Base-by-base conservation (phyloP, 768 basidiomycete species). In the Suillus weaverae region DNA sequence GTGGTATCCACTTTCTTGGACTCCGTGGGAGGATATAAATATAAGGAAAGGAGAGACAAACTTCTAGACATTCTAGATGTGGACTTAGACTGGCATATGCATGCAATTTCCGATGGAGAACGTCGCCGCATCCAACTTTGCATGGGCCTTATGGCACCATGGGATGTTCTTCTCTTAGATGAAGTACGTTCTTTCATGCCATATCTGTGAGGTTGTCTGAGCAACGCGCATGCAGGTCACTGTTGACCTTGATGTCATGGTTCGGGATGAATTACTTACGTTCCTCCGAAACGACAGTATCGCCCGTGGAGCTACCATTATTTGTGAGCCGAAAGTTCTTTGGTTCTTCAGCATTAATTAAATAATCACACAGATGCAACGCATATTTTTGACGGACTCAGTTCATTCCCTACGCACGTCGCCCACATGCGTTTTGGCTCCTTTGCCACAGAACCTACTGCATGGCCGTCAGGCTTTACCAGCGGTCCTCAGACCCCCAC, bases 71-170 rank as follows among this genome's bases (percentile, higher is more conserved):
- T 99, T 65, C 81, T 99, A 50, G 96, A 99, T 73, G 86, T 99
- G 64, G 97, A 99, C 78, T 79, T 98, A 22, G 92, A 95, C 72
- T 99, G 94, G 95, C 93, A 87, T 67, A 96, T 97, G 94, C 94
- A 97, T 73, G 78, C 89, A 64, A 96, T 99, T 65, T 97, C 95
- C 4, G 97, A 99, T 74, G 97, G 97, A 56, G 97, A 99, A 78
- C 85, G 97, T 60, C 86, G 97, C 2, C 78, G 90, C 2, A 94
- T 99, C 5, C 97, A 99, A 76, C 88, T 99, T 38, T 94, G 93
- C 66, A 95, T 97, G 81, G 97, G 97, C 3, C 84, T 99, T 38
- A 99, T 99, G 97, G 83, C 83, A 5, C 89, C 91, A 32, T 99
- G 95, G 94, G 91, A 98, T 69, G 85, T 99, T 35, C 79, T 99